Base-by-base conservation (phyloP, 352 stramenopile genomes). In the Paralagenidium karlingii region DNA sequence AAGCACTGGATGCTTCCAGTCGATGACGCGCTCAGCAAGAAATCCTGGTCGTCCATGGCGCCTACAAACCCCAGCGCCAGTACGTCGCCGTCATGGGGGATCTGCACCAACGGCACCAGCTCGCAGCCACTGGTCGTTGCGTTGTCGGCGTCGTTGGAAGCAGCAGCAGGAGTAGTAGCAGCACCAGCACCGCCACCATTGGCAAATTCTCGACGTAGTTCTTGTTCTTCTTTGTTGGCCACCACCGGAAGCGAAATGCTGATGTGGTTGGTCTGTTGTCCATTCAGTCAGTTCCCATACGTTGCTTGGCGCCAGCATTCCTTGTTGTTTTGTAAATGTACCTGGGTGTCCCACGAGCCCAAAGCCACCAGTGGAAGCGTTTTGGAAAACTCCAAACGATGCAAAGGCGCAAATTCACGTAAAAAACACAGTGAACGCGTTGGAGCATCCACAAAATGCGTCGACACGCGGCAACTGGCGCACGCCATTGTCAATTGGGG, bases 381-480 rank as follows among this genome's bases (percentile, higher is more conserved):
- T 15, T 71, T 52, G 16, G 34, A 38, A 36, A 58, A 54, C 10
- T 63, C 48, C 56, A 4, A 54, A 55, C n/a, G 44, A 18, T 32
- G 12, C 53, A 61, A 28, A 45, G 55, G 30, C 3, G 22, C 16
- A 19, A 76, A 60, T 48, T 81, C 66, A 38, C 64, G 76, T 38
- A 82, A 51, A 31, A 82, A 68, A 46, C 61, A 77, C 37, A 85
- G 34, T 30, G 71, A 56, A 27, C 60, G 57, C 21, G 77, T 55
- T 49, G 78, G 81, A 43, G 80, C 68, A 34, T 54, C 53, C 45
- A 80, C 60, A 34, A 80, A 81, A 50, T 81, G 71, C 46, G 59
- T 85, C 26, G 68, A 80, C 36, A 51, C 40, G 31, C 47, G 41
- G 22, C 30, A 20, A 16, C 30, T 36, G 30, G 30, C 19, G 19